A percentile compares a stretch with the other conserved stretches of the same genome.
Evolutionary conservation across 192 early-diverging fungal genomes (phyloP).

Genomic region (Podochytrium sp.): DNA sequence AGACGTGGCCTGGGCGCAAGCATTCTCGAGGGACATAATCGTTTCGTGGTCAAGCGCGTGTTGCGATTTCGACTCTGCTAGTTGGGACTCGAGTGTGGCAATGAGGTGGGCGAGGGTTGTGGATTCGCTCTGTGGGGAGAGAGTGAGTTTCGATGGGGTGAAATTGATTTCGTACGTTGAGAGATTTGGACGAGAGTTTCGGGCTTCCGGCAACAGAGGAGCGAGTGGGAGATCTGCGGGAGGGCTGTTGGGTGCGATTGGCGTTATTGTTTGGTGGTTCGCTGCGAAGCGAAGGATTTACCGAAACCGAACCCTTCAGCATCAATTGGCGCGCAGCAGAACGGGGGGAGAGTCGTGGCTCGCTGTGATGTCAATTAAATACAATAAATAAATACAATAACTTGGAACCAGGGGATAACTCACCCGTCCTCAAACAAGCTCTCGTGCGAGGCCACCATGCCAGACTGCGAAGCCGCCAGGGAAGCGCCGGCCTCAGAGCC

Average conservation of each 20-base stretch:
- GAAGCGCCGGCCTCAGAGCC: not conserved
- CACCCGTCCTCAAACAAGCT: not conserved
- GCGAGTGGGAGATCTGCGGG: not conserved
- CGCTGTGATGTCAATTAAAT: not conserved
- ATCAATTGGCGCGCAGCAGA: not conserved
- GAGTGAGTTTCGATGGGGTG: not conserved
- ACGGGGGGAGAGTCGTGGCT: not conserved
- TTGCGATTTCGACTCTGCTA: not conserved
- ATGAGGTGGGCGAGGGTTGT: not conserved
- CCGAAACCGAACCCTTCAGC: not conserved
- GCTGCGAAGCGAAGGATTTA: not conserved
- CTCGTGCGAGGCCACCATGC: not conserved
- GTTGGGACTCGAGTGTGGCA: not conserved
- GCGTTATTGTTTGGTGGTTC: not conserved
- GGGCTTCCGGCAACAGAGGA: not conserved
- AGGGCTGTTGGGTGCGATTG: not conserved
- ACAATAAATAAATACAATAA: not conserved
- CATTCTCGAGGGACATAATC: not conserved
- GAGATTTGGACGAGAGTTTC: not conserved
- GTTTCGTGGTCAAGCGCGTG: not conserved
- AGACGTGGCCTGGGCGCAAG: not conserved
- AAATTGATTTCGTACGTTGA: not conserved
- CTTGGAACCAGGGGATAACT: too few relatives aligned
- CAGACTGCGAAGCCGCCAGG: not conserved
- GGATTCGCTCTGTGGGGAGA: not conserved